A percentile compares a stretch with the other conserved stretches of the same genome.
phyloP scores from a whole-genome alignment of 805 yeast species.

The Candida xiaguanensis region DNA sequence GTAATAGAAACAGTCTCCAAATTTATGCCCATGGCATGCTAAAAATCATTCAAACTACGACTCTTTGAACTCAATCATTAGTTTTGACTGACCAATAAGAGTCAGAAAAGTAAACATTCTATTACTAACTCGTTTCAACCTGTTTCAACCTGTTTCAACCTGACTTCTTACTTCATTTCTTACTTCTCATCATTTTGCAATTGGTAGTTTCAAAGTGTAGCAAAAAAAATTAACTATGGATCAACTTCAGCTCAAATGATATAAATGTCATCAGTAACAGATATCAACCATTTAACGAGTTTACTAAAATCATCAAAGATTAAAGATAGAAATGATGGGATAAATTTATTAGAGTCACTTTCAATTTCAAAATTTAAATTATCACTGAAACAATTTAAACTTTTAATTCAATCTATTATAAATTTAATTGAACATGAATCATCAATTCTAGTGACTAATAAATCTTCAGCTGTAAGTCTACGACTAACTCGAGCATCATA shows the following conservation, averaged over 20 bases:
- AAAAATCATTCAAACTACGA: too few species aligned
- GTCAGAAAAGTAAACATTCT: too few species aligned
- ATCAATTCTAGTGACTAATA: slow-evolving; percentile 19
- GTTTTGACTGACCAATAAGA: too few species aligned
- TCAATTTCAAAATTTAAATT: slow-evolving; percentile 17
- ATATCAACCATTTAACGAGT: slow-evolving; percentile 16
- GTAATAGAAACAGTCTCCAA: too few species aligned
- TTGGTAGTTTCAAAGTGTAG: not conserved
- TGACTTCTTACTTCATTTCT: too few species aligned
- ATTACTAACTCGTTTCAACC: too few species aligned
- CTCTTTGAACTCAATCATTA: too few species aligned
- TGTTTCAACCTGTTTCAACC: too few species aligned
- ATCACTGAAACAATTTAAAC: slow-evolving; percentile 19
- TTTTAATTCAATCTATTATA: slow-evolving; percentile 22
- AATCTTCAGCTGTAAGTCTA: slow-evolving; percentile 21
- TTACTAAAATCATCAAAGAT: slow-evolving; percentile 47
- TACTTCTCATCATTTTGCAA: too few species aligned
- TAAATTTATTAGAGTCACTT: slow-evolving; percentile 23
- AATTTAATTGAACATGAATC: slow-evolving; percentile 33
- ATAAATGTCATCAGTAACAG: slow-evolving; percentile 16
- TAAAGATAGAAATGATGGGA: slow-evolving; percentile 52
- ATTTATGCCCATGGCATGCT: too few species aligned
- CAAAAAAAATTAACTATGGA: not conserved
- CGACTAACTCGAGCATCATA: slow-evolving; percentile 31
- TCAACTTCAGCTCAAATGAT: not conserved